phyloP scores from a whole-genome alignment of 1,284 basidiomycete species.

The Vanrija sp. region DNA sequence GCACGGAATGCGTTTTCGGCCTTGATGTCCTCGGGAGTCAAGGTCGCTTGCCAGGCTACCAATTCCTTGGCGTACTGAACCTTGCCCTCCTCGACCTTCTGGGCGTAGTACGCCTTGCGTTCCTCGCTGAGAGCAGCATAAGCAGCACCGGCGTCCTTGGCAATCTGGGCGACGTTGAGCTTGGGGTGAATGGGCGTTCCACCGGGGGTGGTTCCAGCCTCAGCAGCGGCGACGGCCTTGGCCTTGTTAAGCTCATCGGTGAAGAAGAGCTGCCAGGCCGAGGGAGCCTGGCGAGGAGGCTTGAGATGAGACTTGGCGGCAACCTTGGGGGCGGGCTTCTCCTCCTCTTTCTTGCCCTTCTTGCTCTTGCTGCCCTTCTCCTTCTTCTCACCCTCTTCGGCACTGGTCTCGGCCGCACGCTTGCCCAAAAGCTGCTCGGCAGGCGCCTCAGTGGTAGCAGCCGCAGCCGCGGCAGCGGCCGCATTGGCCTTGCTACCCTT shows the following conservation, averaged over 20 bases:
- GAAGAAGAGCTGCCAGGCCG: constrained; percentile 96
- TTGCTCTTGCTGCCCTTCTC: constrained; percentile 43
- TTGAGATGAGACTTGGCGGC: constrained; percentile 58
- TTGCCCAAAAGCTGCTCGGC: constrained; percentile 31
- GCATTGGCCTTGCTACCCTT: constrained; percentile 13
- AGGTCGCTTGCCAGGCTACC: constrained; percentile 76
- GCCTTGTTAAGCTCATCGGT: constrained; percentile 91
- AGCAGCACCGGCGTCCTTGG: constrained; percentile 88
- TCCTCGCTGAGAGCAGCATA: constrained; percentile 74
- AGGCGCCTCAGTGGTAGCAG: constrained; percentile 1
- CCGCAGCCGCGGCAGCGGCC: constrained; percentile 8
- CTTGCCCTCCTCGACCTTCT: constrained; percentile 76
- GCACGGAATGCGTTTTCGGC: constrained; percentile 87
- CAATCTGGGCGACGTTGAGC: constrained; percentile 91
- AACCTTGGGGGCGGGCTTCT: constrained; percentile 39
- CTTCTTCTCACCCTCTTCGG: constrained; percentile 18
- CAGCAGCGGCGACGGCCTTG: constrained; percentile 58
- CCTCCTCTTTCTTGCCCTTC: constrained; percentile 30
- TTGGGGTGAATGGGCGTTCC: constrained; percentile 56
- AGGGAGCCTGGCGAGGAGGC: constrained; percentile 87
- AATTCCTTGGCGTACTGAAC: constrained; percentile 75
- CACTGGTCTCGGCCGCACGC: constrained; percentile 22
- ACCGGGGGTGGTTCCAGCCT: constrained; percentile 60
- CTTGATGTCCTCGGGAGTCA: constrained; percentile 92
- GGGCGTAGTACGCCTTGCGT: constrained; percentile 82